These are phyloP conservation scores for Pseudozyma sp. DNA, from an alignment of 1,284 basidiomycete genomes.

Conservation along the genomic window DNA sequence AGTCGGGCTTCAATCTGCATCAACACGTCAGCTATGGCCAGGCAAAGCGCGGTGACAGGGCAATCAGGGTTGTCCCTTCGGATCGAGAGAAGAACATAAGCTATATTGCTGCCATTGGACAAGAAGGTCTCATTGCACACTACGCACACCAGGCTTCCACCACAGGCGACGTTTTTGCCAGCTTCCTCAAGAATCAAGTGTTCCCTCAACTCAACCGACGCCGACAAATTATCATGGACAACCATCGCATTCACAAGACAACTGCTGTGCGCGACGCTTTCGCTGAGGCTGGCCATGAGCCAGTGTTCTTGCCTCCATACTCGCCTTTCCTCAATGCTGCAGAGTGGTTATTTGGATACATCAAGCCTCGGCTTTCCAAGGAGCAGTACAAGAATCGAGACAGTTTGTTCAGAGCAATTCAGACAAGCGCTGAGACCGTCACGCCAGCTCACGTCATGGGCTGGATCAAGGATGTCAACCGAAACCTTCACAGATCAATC, in stretches of 20 bases:
- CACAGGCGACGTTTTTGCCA: neutral
- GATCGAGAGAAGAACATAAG: neutral
- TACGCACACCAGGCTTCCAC: slow-evolving; percentile 3
- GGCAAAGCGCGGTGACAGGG: neutral
- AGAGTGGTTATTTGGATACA: slow-evolving; percentile 10
- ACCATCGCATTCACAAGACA: slow-evolving; percentile 10
- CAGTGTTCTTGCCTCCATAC: slow-evolving; percentile 7
- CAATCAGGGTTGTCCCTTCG: neutral
- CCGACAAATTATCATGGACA: slow-evolving; percentile 10
- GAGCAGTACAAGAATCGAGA: slow-evolving; percentile 7
- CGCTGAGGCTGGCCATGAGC: neutral
- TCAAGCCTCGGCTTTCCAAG: slow-evolving; percentile 11
- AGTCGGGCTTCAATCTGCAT: too few species aligned
- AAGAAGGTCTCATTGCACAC: slow-evolving; percentile 7
- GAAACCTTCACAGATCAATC: slow-evolving; percentile 5
- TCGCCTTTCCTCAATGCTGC: slow-evolving; percentile 11
- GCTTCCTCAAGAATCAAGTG: slow-evolving; percentile 4
- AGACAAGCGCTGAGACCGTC: slow-evolving; percentile 6
- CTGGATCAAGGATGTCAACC: slow-evolving; percentile 7
- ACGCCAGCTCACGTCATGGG: neutral
- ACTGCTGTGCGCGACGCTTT: neutral
- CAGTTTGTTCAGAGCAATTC: slow-evolving; percentile 7
- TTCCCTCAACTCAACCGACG: slow-evolving; percentile 3
- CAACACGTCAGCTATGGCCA: too few species aligned
- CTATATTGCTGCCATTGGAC: slow-evolving; percentile 13